phyloP scores from a whole-genome alignment of 2,329 filamentous ascomycete species.

The Fusarium globosum region DNA sequence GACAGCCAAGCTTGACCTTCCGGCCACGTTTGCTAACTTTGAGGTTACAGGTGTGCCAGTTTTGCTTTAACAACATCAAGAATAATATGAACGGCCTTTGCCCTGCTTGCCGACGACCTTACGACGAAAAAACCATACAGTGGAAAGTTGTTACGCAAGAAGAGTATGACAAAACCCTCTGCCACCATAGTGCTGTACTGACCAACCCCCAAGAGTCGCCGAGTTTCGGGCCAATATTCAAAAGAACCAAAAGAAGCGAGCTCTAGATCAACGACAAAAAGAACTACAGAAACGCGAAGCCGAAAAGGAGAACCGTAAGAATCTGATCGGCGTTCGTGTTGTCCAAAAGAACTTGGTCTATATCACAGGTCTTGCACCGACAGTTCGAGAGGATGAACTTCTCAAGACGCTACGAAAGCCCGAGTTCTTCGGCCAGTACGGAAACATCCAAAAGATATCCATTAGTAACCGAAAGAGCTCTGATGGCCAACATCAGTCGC shows the following conservation, averaged over 20 bases:
- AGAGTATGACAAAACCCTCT: conserved; percentile 73
- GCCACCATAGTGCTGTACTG: conserved; percentile 25
- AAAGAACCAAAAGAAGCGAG: conserved; percentile 93
- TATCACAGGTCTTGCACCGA: conserved; percentile 92
- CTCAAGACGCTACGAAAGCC: conserved; percentile 89
- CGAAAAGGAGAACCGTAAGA: conserved; percentile 94
- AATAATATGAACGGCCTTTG: conserved; percentile 97
- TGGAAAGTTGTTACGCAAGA: conserved; percentile 95
- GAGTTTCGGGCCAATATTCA: conserved; percentile 82
- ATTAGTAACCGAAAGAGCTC: conserved; percentile 93
- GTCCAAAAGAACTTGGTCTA: conserved; percentile 99
- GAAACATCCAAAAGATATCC: conserved; percentile 98
- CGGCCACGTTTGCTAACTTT: conserved; percentile 42
- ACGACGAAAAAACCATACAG: conserved; percentile 96
- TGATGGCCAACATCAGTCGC: conserved; percentile 81
- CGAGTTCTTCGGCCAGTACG: conserved; percentile 98
- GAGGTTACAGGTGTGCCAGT: conserved; percentile 86
- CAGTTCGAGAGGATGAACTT: conserved; percentile 90
- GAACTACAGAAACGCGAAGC: conserved; percentile 97
- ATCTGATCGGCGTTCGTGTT: conserved; percentile 92
- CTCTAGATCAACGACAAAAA: conserved; percentile 85
- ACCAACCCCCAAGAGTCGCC: conserved; percentile 65
- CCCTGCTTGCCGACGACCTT: conserved; percentile 94
- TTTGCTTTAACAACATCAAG: conserved; percentile 99
- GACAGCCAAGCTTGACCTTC: conserved; percentile 1